Evolutionary conservation across 2,329 filamentous ascomycete species (phyloP).

Genomic region (Sarocladium brachiariae): DNA sequence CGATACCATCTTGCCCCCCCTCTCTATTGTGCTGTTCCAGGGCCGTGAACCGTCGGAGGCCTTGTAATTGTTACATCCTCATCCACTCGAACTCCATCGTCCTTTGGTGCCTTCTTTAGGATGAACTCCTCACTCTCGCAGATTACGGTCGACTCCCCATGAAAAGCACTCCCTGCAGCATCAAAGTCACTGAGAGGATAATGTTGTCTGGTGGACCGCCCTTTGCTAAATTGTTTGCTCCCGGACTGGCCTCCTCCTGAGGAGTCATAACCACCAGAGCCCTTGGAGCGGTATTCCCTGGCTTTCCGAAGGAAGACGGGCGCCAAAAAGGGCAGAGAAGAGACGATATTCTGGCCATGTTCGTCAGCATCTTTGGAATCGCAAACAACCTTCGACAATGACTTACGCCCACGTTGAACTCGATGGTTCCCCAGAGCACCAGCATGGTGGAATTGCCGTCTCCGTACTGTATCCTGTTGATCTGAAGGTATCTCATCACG

Average conservation of each 20-base stretch:
- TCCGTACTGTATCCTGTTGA: constrained; percentile 39
- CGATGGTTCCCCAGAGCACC: constrained; percentile 49
- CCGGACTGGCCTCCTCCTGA: constrained; percentile 15
- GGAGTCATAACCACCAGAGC: constrained; percentile 22
- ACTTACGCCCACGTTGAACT: constrained; percentile 50
- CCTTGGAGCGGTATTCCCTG: constrained; percentile 32
- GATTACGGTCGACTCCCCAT: not conserved
- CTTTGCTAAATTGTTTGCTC: constrained; percentile 17
- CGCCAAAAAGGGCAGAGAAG: constrained; percentile 37
- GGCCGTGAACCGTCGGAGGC: not conserved
- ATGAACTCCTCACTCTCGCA: constrained; percentile 1
- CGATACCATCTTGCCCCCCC: too few relatives aligned
- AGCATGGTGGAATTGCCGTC: constrained; percentile 51
- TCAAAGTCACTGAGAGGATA: constrained; percentile 1
- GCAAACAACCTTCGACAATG: not conserved
- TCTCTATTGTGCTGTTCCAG: too few relatives aligned
- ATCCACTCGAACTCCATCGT: not conserved
- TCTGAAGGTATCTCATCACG: constrained; percentile 44
- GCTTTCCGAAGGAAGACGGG: constrained; percentile 36
- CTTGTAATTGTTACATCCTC: not conserved
- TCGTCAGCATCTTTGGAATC: not conserved
- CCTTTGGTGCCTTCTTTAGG: not conserved
- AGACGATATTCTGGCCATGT: constrained; percentile 35
- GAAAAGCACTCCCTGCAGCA: not conserved
- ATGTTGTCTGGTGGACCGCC: constrained; percentile 1